Evolutionary conservation across 805 yeast species (phyloP).

Genomic region (Suhomyces pyralidae): DNA sequence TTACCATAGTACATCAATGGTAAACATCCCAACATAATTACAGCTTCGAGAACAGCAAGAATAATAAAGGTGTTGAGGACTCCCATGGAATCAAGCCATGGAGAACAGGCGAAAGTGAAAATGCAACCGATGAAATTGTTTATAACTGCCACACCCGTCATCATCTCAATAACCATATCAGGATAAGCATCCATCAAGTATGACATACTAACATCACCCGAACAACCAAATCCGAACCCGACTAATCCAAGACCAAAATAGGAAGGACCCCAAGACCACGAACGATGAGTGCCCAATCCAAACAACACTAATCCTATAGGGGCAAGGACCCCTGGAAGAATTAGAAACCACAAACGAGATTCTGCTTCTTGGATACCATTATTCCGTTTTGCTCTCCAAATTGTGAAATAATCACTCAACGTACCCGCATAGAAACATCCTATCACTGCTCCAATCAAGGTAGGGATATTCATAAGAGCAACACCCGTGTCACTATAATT

Average conservation of each 20-base stretch:
- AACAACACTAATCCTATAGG: slow-evolving; percentile 63
- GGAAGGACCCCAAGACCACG: slow-evolving; percentile 51
- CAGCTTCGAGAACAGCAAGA: slow-evolving; percentile 57
- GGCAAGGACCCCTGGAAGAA: slow-evolving; percentile 54
- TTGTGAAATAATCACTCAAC: slow-evolving; percentile 56
- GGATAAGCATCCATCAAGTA: slow-evolving; percentile 69
- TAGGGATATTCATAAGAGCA: slow-evolving; percentile 73
- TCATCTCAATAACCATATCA: slow-evolving; percentile 65
- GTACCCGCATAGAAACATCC: slow-evolving; percentile 67
- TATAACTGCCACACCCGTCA: slow-evolving; percentile 66
- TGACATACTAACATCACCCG: slow-evolving; percentile 68
- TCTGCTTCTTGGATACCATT: slow-evolving; percentile 66
- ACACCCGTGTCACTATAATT: slow-evolving; percentile 63
- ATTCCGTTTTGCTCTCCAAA: slow-evolving; percentile 59
- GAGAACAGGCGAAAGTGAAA: slow-evolving; percentile 63
- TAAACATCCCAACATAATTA: slow-evolving; percentile 52
- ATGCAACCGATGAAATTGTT: slow-evolving; percentile 64
- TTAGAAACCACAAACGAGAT: slow-evolving; percentile 55
- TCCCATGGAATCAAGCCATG: slow-evolving; percentile 57
- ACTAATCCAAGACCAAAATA: slow-evolving; percentile 62
- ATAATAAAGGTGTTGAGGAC: slow-evolving; percentile 58
- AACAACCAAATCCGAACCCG: slow-evolving; percentile 68
- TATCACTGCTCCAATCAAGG: slow-evolving; percentile 60
- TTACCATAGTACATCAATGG: slow-evolving; percentile 65
- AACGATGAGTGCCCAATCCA: slow-evolving; percentile 61